Evolutionary conservation across 768 basidiomycete genomes (phyloP).

Genomic region (Leccinum sublutescens): DNA sequence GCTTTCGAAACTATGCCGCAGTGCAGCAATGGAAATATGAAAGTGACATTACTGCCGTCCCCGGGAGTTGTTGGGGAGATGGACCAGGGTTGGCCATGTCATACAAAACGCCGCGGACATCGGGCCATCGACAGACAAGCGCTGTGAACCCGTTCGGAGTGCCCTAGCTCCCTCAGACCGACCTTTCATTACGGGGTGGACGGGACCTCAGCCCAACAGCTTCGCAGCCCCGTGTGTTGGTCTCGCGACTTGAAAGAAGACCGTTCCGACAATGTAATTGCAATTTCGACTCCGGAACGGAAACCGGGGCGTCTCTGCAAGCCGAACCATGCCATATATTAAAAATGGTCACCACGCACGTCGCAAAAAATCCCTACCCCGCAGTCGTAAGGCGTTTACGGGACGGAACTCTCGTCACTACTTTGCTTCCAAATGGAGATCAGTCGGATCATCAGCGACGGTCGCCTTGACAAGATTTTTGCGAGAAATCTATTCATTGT

Average conservation of each 20-base stretch:
- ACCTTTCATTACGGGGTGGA: slow-evolving; percentile 24
- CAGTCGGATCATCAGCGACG: not conserved
- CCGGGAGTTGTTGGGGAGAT: slow-evolving; percentile 14
- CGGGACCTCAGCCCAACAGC: slow-evolving; percentile 11
- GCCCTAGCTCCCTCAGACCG: slow-evolving; percentile 11
- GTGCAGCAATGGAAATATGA: not conserved
- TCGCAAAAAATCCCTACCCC: slow-evolving; percentile 26
- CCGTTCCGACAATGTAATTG: not conserved
- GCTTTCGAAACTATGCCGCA: slow-evolving; percentile 5
- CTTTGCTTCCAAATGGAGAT: slow-evolving; percentile 5
- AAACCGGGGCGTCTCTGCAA: not conserved
- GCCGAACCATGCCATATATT: not conserved
- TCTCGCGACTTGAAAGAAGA: slow-evolving; percentile 8
- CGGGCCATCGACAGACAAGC: slow-evolving; percentile 1
- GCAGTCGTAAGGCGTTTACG: slow-evolving; percentile 15
- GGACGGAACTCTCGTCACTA: slow-evolving; percentile 2
- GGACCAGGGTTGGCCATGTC: not conserved
- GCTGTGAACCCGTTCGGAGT: slow-evolving; percentile 14
- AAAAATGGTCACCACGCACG: not conserved
- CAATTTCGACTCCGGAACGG: slow-evolving; percentile 6
- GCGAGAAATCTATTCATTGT: not conserved
- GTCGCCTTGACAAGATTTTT: slow-evolving; percentile 2
- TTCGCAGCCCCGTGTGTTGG: slow-evolving; percentile 14
- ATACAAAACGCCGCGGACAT: slow-evolving; percentile 29
- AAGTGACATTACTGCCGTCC: slow-evolving; percentile 4